Evolutionary conservation across 495 filamentous ascomycete species (phyloP), one percentile per base, ranked within the genome.

Genomic region (Aspergillus taichungensis): DNA sequence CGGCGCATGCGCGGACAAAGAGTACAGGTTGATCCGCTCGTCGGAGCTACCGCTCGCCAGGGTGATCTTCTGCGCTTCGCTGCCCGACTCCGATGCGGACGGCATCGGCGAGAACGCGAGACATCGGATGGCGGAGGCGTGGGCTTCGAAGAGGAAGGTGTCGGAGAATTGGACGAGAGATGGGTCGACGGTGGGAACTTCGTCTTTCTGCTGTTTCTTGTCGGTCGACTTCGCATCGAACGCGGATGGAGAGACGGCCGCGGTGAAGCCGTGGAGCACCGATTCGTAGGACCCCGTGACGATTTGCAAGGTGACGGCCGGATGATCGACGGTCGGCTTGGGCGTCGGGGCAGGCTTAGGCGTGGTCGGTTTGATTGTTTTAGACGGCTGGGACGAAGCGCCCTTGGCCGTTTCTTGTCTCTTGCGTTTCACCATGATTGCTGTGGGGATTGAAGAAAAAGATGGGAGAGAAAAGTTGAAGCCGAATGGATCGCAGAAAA

Each of bases 241-340:
- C 11, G 50, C 42, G 27, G 63, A 50, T 42, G 66, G 46, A 3
- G 74, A 71, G 42, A 95, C 70, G 0, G 78, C 77, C 6, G 84
- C 90, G 1, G 86, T 87, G 58, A 97, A 75, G 50, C 94, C 94
- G 64, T 99, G 92, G 34, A 99, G 75, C 34, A 91, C 79, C 45
- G 88, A 80, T 57, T 99, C 92, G 67, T 99, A 99, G 46, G 90
- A 95, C 12, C 92, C 92, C 13, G 88, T 85, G 40, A 96, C 74
- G 45, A 99, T 83, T 60, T 97, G 92, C 41, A 97, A 71, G 0
- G 79, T 86, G 37, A 78, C 48, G 32, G 72, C 60, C 32, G 58
- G 45, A 37, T 9, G 49, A 47, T 65, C 58, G 13, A 46, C 39
- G 24, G 53, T 47, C 13, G 46, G 28, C 8, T 51, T 32, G 24